Percentiles rank a stretch among this genome's conserved stretches.
These are phyloP conservation scores for Colletotrichum scovillei DNA, from an alignment of 2,329 filamentous ascomycete species.

Conservation along the genomic window DNA sequence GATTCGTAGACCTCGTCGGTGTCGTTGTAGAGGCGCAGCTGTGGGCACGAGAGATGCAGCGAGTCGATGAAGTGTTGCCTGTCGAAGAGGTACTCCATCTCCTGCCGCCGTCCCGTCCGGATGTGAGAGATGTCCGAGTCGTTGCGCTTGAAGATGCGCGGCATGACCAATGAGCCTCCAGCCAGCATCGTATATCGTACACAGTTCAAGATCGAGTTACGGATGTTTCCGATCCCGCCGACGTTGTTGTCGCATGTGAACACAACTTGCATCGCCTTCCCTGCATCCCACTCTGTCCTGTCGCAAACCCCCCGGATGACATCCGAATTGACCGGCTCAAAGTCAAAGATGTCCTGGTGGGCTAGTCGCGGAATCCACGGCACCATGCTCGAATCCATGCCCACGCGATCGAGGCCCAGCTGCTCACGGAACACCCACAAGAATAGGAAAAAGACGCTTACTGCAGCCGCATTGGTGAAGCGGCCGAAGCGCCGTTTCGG, in stretches of 20 bases:
- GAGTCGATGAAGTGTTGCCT: constrained; percentile 40
- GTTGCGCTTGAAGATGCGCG: constrained; percentile 48
- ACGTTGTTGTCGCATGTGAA: constrained; percentile 53
- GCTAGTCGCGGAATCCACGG: too few species aligned
- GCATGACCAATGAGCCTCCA: constrained; percentile 49
- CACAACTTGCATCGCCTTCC: constrained; percentile 39
- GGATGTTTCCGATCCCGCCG: constrained; percentile 51
- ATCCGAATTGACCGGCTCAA: too few species aligned
- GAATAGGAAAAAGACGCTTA: too few species aligned
- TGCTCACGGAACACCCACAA: too few species aligned
- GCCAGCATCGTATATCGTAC: constrained; percentile 52
- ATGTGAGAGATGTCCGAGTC: constrained; percentile 43
- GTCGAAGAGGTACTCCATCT: constrained; percentile 44
- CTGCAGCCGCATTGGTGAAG: too few species aligned
- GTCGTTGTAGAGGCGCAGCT: constrained; percentile 42
- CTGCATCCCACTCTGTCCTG: constrained; percentile 39
- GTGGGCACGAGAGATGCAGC: constrained; percentile 41
- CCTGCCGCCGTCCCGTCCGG: constrained; percentile 38
- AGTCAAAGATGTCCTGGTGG: too few species aligned
- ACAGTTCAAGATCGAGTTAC: constrained; percentile 54
- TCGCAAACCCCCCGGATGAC: constrained; percentile 33
- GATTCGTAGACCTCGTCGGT: constrained; percentile 39
- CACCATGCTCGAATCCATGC: too few species aligned
- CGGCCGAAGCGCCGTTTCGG: too few species aligned
- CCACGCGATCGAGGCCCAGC: too few species aligned